Evolutionary conservation across 352 stramenopile species (phyloP).

Genomic region (Phytophthora megakarya): DNA sequence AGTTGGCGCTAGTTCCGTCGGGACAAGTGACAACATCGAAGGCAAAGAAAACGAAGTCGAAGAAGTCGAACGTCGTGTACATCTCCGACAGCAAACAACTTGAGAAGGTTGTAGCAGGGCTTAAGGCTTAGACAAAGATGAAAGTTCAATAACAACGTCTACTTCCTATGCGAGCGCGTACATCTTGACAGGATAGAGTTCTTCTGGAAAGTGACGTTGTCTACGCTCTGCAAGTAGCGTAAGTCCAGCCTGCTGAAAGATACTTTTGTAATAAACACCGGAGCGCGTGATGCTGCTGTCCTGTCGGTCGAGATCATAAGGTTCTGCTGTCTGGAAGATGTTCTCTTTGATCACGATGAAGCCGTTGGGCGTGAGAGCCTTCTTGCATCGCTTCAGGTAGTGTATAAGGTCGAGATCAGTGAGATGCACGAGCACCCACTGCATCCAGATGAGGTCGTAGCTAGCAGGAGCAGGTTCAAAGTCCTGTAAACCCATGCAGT

Average conservation of each 20-base stretch:
- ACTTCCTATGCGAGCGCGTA: constrained; percentile 78
- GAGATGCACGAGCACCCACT: constrained; percentile 96
- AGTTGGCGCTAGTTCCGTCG: constrained; percentile 41
- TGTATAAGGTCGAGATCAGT: constrained; percentile 94
- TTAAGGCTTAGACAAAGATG: constrained; percentile 23
- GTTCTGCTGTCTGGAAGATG: constrained; percentile 57
- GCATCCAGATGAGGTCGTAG: constrained; percentile 97
- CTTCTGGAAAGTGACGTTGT: constrained; percentile 93
- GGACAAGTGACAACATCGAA: constrained; percentile 24
- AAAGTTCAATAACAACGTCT: neutral
- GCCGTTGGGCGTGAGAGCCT: constrained; percentile 54
- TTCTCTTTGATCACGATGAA: constrained; percentile 93
- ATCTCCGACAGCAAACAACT: constrained; percentile 35
- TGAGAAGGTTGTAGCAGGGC: constrained; percentile 30
- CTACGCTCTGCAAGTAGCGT: constrained; percentile 78
- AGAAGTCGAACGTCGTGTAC: constrained; percentile 31
- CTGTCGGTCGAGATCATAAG: constrained; percentile 93
- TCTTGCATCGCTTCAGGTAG: constrained; percentile 91
- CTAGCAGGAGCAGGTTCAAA: constrained; percentile 67
- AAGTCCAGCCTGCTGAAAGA: constrained; percentile 93
- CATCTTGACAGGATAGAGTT: constrained; percentile 96
- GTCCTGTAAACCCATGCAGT: constrained; percentile 93
- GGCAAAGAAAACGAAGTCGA: constrained; percentile 27
- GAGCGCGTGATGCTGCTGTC: constrained; percentile 95
- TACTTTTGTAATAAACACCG: constrained; percentile 88